Conservation (phyloP, 129 eudicot genomes). For the Escallonia rubra region DNA sequence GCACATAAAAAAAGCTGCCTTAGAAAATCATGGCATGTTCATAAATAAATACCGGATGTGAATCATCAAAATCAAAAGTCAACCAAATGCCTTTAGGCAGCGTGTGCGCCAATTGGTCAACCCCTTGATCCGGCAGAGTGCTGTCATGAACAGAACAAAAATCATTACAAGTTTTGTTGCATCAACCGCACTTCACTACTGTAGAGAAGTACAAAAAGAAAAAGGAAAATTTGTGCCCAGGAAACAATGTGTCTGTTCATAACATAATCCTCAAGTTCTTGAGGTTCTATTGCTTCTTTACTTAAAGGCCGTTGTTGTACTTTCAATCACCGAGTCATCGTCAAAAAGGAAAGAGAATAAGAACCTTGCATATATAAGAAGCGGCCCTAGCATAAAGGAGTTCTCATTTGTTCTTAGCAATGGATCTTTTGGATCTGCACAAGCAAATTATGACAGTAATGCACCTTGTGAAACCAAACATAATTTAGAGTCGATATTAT, state of each 20-base stretch:
- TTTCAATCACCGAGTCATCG: not conserved
- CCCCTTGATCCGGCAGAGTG: slow-evolving; percentile 43
- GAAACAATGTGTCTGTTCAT: too few species aligned
- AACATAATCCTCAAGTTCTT: too few species aligned
- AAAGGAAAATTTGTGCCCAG: too few species aligned
- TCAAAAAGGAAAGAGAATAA: slow-evolving; percentile 2
- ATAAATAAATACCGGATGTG: slow-evolving; percentile 69
- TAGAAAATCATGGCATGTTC: not conserved
- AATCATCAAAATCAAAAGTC: slow-evolving; percentile 87
- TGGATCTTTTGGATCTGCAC: slow-evolving; percentile 63
- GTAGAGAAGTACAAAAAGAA: not conserved
- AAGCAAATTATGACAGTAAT: slow-evolving; percentile 9
- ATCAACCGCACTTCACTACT: too few species aligned
- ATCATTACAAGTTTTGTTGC: too few species aligned
- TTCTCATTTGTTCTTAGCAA: slow-evolving; percentile 53
- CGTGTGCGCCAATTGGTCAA: slow-evolving; percentile 48
- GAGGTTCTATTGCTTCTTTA: too few species aligned
- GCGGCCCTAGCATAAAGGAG: slow-evolving; percentile 84
- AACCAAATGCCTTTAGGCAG: slow-evolving; percentile 83
- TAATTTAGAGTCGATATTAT: not conserved
- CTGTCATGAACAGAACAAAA: slow-evolving; percentile 25
- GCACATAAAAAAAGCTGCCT: slow-evolving; percentile 5
- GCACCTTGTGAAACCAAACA: not conserved
- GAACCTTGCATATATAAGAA: slow-evolving; percentile 87
- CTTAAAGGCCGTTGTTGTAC: too few species aligned